Percentiles rank a stretch among this genome's conserved stretches.
phyloP scores from a whole-genome alignment of 495 filamentous ascomycete species.

The Choiromyces venosus region DNA sequence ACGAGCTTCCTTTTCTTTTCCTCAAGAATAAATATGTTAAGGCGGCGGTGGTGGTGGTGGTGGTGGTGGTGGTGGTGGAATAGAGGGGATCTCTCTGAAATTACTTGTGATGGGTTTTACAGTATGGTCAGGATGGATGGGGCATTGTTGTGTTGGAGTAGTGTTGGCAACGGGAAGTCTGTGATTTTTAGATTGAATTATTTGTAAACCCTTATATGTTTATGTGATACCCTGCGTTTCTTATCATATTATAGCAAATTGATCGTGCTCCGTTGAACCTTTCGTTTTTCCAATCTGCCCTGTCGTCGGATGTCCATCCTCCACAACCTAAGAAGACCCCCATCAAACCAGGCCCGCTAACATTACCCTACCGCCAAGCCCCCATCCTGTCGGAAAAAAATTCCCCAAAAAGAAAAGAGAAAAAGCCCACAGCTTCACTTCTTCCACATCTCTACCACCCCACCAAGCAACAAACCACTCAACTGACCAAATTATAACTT shows the following conservation, averaged over 20 bases:
- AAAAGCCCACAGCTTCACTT: slow-evolving; percentile 10
- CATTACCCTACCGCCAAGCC: slow-evolving; percentile 2
- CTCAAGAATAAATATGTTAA: not conserved
- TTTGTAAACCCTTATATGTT: not conserved
- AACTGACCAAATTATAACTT: not conserved
- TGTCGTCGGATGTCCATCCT: no score
- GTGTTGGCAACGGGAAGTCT: not conserved
- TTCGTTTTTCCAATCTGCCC: no score
- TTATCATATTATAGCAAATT: no score
- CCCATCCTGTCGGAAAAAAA: slow-evolving; percentile 9
- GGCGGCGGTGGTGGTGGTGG: not conserved
- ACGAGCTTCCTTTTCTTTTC: not conserved
- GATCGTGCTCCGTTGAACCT: no score
- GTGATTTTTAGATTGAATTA: not conserved
- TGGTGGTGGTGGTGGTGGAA: not conserved
- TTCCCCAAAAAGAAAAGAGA: not conserved
- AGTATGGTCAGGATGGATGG: not conserved
- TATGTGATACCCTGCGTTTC: not conserved
- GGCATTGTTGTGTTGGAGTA: not conserved
- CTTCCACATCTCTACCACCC: not conserved
- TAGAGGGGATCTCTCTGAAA: no score
- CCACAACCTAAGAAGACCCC: not conserved
- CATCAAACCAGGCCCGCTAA: slow-evolving; percentile 9
- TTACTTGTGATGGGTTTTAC: no score
- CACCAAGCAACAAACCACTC: not conserved